Evolutionary conservation across 2,329 filamentous ascomycete genomes (phyloP).

Genomic region (Sarocladium oryzae): DNA sequence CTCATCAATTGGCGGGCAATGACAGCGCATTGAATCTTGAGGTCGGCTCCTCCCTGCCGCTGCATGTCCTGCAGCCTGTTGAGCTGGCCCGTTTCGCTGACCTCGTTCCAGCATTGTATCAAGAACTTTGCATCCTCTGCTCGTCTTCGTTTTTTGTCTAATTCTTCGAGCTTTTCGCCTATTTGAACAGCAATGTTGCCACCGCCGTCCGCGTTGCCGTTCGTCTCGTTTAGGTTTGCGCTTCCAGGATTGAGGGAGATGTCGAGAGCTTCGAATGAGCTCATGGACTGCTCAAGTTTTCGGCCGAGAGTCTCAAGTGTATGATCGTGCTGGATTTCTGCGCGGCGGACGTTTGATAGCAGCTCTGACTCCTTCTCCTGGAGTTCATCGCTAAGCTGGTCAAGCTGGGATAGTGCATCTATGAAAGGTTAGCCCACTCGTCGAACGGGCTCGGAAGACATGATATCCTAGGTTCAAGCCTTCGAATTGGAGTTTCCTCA

Average conservation of each 20-base stretch:
- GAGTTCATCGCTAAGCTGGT: constrained; percentile 70
- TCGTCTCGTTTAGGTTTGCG: constrained; percentile 25
- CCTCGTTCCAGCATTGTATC: constrained; percentile 94
- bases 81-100: constrained; percentile 82
- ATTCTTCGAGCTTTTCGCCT: constrained; percentile 85
- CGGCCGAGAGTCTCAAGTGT: constrained; percentile 81
- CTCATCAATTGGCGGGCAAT: constrained; percentile 90
- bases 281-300: constrained; percentile 88
- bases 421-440: constrained; percentile 15
- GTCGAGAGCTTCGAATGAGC: constrained; percentile 86
- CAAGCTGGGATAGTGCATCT: constrained; percentile 63
- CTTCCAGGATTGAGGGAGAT: constrained; percentile 64
- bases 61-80: constrained; percentile 84
- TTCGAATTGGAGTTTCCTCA: no score
- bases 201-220: constrained; percentile 44
- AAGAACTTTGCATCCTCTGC: constrained; percentile 92
- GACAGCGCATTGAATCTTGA: constrained; percentile 88
- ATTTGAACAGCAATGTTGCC: constrained; percentile 93
- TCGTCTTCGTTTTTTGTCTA: constrained; percentile 84
- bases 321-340: constrained; percentile 85
- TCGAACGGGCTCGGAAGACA: neutral
- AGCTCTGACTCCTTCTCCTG: constrained; percentile 88
- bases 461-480: constrained; percentile 12
- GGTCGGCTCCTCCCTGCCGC: constrained; percentile 76
- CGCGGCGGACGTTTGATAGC: constrained; percentile 79